Evolutionary conservation across 768 basidiomycete genomes (phyloP), one percentile per base, ranked within the genome.

Genomic region (Serendipita sp.): DNA sequence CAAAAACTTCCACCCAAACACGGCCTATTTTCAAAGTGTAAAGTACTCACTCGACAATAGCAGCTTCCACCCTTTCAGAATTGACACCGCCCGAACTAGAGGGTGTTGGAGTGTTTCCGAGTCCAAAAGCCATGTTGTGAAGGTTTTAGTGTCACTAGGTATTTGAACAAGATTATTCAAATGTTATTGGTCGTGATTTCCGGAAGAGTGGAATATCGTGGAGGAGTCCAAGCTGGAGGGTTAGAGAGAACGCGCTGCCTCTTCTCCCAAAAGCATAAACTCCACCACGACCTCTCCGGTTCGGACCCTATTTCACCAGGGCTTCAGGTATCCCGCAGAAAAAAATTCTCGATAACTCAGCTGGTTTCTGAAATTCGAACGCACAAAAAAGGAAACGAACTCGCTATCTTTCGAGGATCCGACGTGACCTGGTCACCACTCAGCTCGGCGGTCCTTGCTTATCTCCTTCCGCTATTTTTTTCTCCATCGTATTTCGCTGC

Each of bases 301-400:
- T 35, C 56, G 28, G 56, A n/a, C 11, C 34, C 56, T 60, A 28
- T 28, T 41, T 41, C 41, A 41, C 41, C 41, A 41, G 41, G 41
- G 41, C 41, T 41, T 41, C 41, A 13, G 41, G 41, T 13, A 7
- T 41, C 13, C 13, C 41, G 7, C 41, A 41, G 41, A 13, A 41
- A 41, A 41, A 41, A 41, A 2, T 7, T 41, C 72, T 92, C 84
- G 34, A 86, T 74, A 2, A 94, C 89, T 65, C 76, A 80, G 69
- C 91, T 92, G 3, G 78, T 82, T 65, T 92, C 89, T 0, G 92
- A 91, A 56, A 88, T 86, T 46, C 91, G 76, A 1, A 97, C 84
- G 41, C 7, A 41, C 41, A 41, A 41, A 41, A 41, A 41, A 13
- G 13, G 13, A 41, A 41, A 7, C 41, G 41, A 41, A 41, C 41